phyloP scores from a whole-genome alignment of 495 filamentous ascomycete genomes.

The Bathelium albidoporum region DNA sequence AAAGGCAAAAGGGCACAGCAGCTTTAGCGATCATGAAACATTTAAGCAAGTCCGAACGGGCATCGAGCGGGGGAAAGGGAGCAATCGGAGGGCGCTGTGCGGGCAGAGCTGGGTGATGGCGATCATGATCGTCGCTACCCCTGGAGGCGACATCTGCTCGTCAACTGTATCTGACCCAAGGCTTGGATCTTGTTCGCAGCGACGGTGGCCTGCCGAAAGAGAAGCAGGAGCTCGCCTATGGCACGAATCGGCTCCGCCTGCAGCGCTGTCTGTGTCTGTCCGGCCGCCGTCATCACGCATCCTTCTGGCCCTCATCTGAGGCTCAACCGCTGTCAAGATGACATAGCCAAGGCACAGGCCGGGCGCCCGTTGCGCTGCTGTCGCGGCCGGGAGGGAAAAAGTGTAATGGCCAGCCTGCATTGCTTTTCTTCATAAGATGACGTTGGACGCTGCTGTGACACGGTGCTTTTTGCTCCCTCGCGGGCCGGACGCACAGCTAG shows the following conservation, averaged over 20 bases:
- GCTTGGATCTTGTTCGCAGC: neutral
- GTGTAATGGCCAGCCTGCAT: no score
- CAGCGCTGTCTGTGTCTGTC: neutral
- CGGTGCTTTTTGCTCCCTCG: neutral
- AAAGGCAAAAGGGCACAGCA: neutral
- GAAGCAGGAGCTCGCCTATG: neutral
- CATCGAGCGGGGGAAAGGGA: neutral
- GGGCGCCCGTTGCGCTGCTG: neutral
- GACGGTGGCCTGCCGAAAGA: neutral
- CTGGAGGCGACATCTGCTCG: neutral
- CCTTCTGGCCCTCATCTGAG: neutral
- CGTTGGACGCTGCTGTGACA: no score
- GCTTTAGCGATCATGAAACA: neutral
- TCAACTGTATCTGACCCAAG: neutral
- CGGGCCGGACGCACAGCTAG: neutral
- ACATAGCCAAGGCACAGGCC: neutral
- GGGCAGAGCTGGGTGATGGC: neutral
- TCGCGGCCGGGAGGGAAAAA: no score
- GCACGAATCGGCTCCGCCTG: neutral
- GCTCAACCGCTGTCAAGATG: slow-evolving; percentile 3
- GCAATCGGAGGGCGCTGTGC: neutral
- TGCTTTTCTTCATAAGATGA: no score
- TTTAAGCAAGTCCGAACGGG: neutral
- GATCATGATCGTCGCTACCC: neutral
- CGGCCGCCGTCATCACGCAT: neutral